Evolutionary conservation across 768 basidiomycete species (phyloP).

Genomic region (Gloeophyllum trabeum): DNA sequence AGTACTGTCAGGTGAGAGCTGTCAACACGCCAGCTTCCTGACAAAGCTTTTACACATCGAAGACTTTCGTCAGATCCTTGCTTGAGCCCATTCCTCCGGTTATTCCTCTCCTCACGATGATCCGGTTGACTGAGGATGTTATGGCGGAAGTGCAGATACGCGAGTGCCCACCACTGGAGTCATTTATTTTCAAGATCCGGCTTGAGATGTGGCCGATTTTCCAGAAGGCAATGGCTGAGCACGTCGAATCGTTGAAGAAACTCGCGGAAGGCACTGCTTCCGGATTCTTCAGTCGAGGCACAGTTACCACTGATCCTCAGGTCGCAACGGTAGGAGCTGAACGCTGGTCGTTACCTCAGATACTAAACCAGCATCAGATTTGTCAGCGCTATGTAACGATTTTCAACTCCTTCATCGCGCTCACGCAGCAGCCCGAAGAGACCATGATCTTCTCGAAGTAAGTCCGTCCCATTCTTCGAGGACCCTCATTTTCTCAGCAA

Average conservation of each 20-base stretch:
- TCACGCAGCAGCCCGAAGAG: slow-evolving; percentile 81
- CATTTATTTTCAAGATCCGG: slow-evolving; percentile 70
- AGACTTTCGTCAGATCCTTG: slow-evolving; percentile 61
- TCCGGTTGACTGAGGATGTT: slow-evolving; percentile 79
- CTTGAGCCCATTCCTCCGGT: slow-evolving; percentile 69
- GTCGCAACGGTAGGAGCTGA: slow-evolving; percentile 43
- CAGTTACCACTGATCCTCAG: slow-evolving; percentile 53
- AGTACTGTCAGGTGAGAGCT: slow-evolving; percentile 60
- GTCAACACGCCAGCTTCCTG: neutral
- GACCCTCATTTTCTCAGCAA: neutral
- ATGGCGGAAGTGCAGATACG: slow-evolving; percentile 67
- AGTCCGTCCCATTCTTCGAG: slow-evolving; percentile 13
- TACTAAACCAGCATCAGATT: slow-evolving; percentile 29
- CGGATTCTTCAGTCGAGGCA: slow-evolving; percentile 52
- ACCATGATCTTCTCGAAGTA: slow-evolving; percentile 96
- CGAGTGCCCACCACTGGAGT: slow-evolving; percentile 69
- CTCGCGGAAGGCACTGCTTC: slow-evolving; percentile 61
- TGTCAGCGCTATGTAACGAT: slow-evolving; percentile 68
- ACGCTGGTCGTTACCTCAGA: neutral
- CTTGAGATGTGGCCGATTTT: slow-evolving; percentile 91
- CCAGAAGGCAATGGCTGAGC: slow-evolving; percentile 78
- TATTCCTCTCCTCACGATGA: slow-evolving; percentile 79
- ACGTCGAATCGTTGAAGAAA: slow-evolving; percentile 74
- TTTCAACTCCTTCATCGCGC: slow-evolving; percentile 73
- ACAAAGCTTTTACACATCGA: neutral